A percentile compares a stretch with the other conserved stretches of the same genome.
These are phyloP conservation scores for Starmera pachycereana DNA, from an alignment of 805 yeast genomes.

Conservation along the genomic window DNA sequence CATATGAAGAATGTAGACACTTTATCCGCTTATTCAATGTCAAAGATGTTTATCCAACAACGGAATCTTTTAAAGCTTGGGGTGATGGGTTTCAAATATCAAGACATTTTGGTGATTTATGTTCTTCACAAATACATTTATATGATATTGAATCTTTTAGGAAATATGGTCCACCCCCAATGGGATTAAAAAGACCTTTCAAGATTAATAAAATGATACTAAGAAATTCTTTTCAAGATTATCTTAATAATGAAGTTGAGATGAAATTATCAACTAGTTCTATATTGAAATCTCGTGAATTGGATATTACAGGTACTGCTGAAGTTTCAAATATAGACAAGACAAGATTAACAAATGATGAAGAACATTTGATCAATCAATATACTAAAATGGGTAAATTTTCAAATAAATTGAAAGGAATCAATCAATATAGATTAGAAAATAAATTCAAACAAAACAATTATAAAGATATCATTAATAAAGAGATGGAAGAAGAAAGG, in stretches of 20 bases:
- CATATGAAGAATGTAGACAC: slow-evolving; percentile 28
- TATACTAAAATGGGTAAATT: not conserved
- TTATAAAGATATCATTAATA: slow-evolving; percentile 19
- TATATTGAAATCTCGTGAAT: too few species aligned
- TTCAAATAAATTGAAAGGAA: not conserved
- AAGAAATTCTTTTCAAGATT: not conserved
- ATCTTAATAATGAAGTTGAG: too few species aligned
- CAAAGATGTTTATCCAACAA: slow-evolving; percentile 33
- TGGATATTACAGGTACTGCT: too few species aligned
- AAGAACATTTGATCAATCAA: not conserved
- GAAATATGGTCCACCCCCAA: slow-evolving; percentile 4
- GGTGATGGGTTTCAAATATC: slow-evolving; percentile 27
- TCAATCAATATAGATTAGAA: slow-evolving; percentile 3
- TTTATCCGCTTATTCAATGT: slow-evolving; percentile 29
- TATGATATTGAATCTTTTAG: slow-evolving; percentile 6
- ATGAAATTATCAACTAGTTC: too few species aligned
- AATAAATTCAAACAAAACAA: not conserved
- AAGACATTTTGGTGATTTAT: slow-evolving; percentile 30
- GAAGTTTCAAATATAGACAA: too few species aligned
- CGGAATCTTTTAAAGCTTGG: slow-evolving; percentile 26
- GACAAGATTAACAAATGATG: not conserved
- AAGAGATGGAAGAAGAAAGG: slow-evolving; percentile 24
- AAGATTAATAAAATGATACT: slow-evolving; percentile 1
- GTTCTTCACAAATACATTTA: slow-evolving; percentile 14
- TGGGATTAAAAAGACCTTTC: not conserved